These are phyloP conservation scores for Anthracocystis setariae DNA, from an alignment of 1,284 basidiomycete species.

Conservation along the genomic window DNA sequence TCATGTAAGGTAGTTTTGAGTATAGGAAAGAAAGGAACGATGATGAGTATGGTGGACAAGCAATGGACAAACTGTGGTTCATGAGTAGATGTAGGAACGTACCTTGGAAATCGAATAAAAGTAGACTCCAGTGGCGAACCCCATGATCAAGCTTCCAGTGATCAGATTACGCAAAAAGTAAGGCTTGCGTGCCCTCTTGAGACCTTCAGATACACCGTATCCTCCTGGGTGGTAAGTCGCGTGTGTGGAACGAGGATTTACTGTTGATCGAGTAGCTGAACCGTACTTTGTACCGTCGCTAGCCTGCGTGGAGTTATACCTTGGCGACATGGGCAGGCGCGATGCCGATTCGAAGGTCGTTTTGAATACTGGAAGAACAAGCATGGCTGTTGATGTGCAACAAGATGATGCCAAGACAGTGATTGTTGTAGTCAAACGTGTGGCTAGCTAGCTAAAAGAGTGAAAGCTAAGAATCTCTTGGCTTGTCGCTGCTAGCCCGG, in stretches of 20 bases:
- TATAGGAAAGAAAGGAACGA: background rate
- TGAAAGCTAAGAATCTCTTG: constrained; percentile 14
- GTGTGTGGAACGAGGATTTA: constrained; percentile 50
- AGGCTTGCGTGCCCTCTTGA: constrained; percentile 85
- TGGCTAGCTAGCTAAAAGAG: background rate
- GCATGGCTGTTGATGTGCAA: constrained; percentile 9
- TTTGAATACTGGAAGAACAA: constrained; percentile 15
- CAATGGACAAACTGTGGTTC: constrained; percentile 68
- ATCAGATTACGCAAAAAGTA: constrained; percentile 82
- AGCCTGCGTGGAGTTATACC: constrained; percentile 36
- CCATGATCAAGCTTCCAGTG: constrained; percentile 78
- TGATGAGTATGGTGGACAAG: background rate
- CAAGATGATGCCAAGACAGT: background rate
- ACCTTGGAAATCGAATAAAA: constrained; percentile 80
- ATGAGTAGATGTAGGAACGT: constrained; percentile 82
- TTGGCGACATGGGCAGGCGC: constrained; percentile 6
- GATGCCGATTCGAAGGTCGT: constrained; percentile 2
- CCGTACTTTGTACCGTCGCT: constrained; percentile 19
- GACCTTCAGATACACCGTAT: constrained; percentile 66
- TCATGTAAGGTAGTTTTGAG: no score
- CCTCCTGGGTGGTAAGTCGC: constrained; percentile 55
- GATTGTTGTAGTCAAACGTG: constrained; percentile 4
- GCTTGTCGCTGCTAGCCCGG: constrained; percentile 1
- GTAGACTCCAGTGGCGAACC: constrained; percentile 86
- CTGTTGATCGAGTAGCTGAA: constrained; percentile 43